Base-by-base conservation (phyloP, 2,329 filamentous ascomycete genomes). In the Hysterium pulicare region DNA sequence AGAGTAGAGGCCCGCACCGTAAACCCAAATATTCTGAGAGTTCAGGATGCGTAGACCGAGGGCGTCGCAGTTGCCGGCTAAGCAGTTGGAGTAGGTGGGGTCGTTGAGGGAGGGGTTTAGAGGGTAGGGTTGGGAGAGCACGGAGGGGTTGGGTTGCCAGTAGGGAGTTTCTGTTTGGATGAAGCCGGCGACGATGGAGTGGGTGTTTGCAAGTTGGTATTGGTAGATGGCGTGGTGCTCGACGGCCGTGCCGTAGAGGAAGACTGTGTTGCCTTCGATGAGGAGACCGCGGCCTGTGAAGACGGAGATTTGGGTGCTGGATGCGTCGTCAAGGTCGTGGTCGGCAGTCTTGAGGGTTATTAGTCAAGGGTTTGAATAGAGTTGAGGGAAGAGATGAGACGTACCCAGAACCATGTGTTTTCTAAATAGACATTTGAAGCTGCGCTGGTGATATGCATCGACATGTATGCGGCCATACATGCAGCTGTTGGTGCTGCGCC, bases 111-210 rank as follows among this genome's bases (percentile, higher is more conserved):
- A 67, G 23, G 75, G 50, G 54, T 83, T 79, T 49, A 74, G 69
- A 0, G 70, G 71, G 66, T 86, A 90, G 21, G 84, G 86, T 26
- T 62, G 59, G 11, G 75, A 72, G 6, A 78, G 75, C 1, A 87
- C 80, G 52, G 86, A 79, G 3, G 90, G 89, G 69, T 89, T 89
- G 61, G 85, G 80, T 72, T 94, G 87, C 77, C 84, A 89, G 74
- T 82, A 81, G 10, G 90, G 86, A 2, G 90, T 95, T 71, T 97
- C 91, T 5, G 87, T 87, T 72, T 96, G 91, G 58, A 95, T 90
- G 45, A 87, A 73, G 10, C 80, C 83, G 72, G 93, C 84, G 71
- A 86, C 95, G 51, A 95, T 77, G 61, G 91, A 85, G 55, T 81
- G 75, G 2, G 90, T 87, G 49, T 83, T 83, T 62, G 77, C 73